Percentiles rank a stretch among this genome's conserved stretches.
These are phyloP conservation scores for Leptographium radiaticola DNA, from an alignment of 2,329 filamentous ascomycete genomes.

Conservation along the genomic window DNA sequence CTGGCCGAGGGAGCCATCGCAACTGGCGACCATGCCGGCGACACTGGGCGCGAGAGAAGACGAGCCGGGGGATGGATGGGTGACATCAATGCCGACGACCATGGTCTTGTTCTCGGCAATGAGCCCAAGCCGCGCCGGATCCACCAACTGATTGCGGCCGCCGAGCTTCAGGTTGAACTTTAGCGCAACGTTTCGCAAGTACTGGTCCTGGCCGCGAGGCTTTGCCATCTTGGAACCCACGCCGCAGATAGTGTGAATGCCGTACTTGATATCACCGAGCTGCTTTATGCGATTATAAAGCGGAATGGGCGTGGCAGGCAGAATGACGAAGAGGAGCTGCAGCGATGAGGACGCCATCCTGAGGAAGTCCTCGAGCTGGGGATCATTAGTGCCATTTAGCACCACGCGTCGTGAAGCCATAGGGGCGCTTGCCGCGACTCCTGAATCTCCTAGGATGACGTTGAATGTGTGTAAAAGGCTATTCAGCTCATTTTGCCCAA, in stretches of 20 bases:
- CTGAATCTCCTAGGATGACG: conserved; percentile 3
- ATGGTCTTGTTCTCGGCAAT: conserved; percentile 57
- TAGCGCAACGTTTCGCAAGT: conserved; percentile 56
- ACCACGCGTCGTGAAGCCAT: neutral
- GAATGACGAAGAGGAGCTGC: conserved; percentile 43
- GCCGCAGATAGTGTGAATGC: conserved; percentile 58
- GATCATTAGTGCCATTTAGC: neutral
- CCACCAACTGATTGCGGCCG: conserved; percentile 57
- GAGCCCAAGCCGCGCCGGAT: conserved; percentile 42
- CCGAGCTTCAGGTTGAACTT: conserved; percentile 76
- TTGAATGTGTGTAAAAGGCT: neutral
- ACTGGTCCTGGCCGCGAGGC: conserved; percentile 22
- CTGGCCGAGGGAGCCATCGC: conserved; percentile 57
- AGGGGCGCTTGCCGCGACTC: conserved; percentile 4
- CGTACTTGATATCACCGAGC: conserved; percentile 51
- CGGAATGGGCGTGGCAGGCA: conserved; percentile 31
- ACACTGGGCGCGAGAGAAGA: conserved; percentile 45
- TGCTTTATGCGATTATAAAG: conserved; percentile 56
- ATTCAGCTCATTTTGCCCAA: neutral
- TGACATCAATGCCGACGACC: conserved; percentile 80
- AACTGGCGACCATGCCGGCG: conserved; percentile 66
- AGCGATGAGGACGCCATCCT: neutral
- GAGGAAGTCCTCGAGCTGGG: conserved; percentile 1
- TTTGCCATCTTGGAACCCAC: conserved; percentile 25
- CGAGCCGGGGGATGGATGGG: conserved; percentile 45